These are phyloP conservation scores for Boletus patriciae DNA, from an alignment of 768 basidiomycete genomes.

Conservation along the genomic window DNA sequence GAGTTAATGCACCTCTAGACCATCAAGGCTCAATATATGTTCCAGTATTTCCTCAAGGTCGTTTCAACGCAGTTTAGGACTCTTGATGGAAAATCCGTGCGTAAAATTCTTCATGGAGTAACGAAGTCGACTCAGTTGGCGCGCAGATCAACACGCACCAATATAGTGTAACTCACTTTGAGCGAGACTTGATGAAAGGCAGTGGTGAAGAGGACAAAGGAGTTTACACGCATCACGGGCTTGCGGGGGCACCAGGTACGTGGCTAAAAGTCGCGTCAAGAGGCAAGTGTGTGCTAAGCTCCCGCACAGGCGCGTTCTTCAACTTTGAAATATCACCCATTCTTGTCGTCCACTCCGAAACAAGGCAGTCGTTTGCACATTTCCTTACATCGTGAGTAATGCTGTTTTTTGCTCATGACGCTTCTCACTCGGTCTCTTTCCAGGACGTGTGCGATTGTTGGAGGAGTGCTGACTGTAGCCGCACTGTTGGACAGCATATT, in stretches of 20 bases:
- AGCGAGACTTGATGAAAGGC: constrained; percentile 80
- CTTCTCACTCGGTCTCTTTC: neutral
- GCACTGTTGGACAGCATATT: constrained; percentile 83
- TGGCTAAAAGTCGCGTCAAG: neutral
- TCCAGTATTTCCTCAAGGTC: constrained; percentile 99
- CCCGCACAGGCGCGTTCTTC: constrained; percentile 69
- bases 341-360: constrained; percentile 87
- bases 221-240: constrained; percentile 72
- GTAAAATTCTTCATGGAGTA: constrained; percentile 23
- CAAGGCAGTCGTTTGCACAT: constrained; percentile 93
- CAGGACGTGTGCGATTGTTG: constrained; percentile 96
- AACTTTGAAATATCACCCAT: constrained; percentile 98
- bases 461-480: constrained; percentile 94
- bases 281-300: neutral
- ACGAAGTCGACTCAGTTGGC: constrained; percentile 7
- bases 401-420: neutral
- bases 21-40: constrained; percentile 83
- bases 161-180: constrained; percentile 95
- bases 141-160: constrained; percentile 82
- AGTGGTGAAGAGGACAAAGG: constrained; percentile 57
- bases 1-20: constrained; percentile 46
- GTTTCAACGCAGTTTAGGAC: constrained; percentile 93
- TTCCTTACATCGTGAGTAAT: constrained; percentile 90
- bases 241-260: constrained; percentile 66
- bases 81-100: constrained; percentile 67